Percentiles rank a stretch among this genome's conserved stretches.
Evolutionary conservation across 2,329 filamentous ascomycete genomes (phyloP).

Genomic region (Pseudogymnoascus sp.): DNA sequence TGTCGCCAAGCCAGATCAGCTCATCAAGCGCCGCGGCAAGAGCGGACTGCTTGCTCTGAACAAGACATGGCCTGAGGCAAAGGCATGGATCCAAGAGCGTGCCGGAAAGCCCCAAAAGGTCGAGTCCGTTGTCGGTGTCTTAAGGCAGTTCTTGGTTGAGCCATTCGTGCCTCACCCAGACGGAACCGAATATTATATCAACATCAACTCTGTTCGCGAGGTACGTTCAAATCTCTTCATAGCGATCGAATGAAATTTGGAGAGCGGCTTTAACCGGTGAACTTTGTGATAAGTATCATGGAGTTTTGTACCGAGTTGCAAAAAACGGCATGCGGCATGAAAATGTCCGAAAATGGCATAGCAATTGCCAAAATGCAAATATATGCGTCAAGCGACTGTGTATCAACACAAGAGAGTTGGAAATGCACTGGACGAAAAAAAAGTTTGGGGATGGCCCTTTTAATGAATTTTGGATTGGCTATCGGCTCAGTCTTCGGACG

Average conservation of each 20-base stretch:
- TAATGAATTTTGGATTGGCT: neutral
- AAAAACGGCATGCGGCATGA: neutral
- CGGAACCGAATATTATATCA: constrained; percentile 98
- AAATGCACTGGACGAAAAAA: neutral
- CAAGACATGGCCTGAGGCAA: constrained; percentile 92
- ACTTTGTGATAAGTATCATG: neutral
- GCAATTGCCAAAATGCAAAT: neutral
- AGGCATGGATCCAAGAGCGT: constrained; percentile 85
- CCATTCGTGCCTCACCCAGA: constrained; percentile 94
- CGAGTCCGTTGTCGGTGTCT: constrained; percentile 78
- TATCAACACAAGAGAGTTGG: neutral
- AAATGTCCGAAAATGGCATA: neutral
- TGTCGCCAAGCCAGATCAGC: constrained; percentile 97
- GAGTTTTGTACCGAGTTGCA: neutral
- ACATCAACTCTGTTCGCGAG: constrained; percentile 99
- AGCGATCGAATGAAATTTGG: neutral
- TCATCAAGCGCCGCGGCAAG: constrained; percentile 99
- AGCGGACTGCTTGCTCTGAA: constrained; percentile 92
- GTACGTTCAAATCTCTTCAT: constrained; percentile 53
- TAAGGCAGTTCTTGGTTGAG: constrained; percentile 96
- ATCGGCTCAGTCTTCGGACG: constrained; percentile 1
- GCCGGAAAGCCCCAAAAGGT: constrained; percentile 90
- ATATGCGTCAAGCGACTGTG: neutral
- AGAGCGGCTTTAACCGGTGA: neutral
- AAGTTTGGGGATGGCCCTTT: neutral